Evolutionary conservation across 768 basidiomycete genomes (phyloP), one percentile per base, ranked within the genome.

Genomic region (Boletellus ananas): DNA sequence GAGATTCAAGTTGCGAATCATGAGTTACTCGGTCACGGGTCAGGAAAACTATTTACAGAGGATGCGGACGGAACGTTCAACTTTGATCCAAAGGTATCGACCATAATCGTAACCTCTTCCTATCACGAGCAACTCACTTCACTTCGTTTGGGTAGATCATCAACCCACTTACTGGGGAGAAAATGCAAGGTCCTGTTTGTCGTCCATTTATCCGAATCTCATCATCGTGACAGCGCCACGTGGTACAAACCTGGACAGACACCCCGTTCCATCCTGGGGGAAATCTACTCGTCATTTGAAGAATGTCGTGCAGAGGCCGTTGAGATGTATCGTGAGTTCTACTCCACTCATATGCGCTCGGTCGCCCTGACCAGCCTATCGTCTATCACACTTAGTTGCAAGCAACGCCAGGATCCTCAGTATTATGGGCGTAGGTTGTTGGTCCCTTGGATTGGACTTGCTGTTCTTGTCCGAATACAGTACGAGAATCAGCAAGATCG

Each of bases 201-300:
- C 43, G 20, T 39, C 13, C 4, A 17, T 43, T 20, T 33, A 17
- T 6, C n/a, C 21, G 12, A 38, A 17, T 4, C 20, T 40, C 13
- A 35, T 10, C 17, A 9, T 39, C 31, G 13, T 20, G 27, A 11
- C 45, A 91, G 88, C 47, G 76, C 79, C 3, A 84, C 87, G 14
- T 94, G 91, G 91, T 94, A 94, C 68, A 87, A 87, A 63, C 79
- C 86, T 31, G 91, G 91, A 8, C 91, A 92, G 67, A 90, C 87
- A 0, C 79, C 89, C 34, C 87, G 81, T 43, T 83, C 89, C 10
- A 84, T 92, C 2, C 74, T 94, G 2, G 91, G 91, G 1, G 87
- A 92, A 52, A 87, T 91, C 8, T 91, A 89, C 4, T 92, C 90
- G 0, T 93, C 91, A 1, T 81, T 93, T 80, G 92, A 94, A 68